Percentiles rank a stretch among this genome's conserved stretches.
These are phyloP conservation scores for Rhododendron henanense DNA, from an alignment of 148 eudicot genomes.

Conservation along the genomic window DNA sequence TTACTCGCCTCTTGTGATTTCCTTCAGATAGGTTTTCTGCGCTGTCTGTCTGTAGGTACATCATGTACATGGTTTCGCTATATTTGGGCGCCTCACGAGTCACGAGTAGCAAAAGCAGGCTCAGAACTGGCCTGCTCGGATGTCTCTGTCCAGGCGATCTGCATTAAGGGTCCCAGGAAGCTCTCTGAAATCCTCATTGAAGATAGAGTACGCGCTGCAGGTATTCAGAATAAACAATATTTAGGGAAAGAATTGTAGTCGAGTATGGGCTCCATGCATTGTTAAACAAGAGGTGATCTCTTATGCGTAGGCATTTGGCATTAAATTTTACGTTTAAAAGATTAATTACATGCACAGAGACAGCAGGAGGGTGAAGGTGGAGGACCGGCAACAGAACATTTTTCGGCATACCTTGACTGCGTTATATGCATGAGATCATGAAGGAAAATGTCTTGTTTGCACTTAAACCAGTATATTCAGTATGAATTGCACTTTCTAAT, in stretches of 20 bases:
- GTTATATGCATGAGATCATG: conserved; percentile 3
- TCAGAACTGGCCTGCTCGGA: conserved; percentile 88
- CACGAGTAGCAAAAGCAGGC: not conserved
- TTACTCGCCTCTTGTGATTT: not conserved
- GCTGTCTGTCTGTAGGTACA: conserved; percentile 1
- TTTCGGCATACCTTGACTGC: not conserved
- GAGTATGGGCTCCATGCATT: not conserved
- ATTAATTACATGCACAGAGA: not conserved
- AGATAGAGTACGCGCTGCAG: conserved; percentile 91
- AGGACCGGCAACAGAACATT: not conserved
- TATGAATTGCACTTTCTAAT: not conserved
- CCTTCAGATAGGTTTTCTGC: not conserved
- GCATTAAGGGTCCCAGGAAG: conserved; percentile 96
- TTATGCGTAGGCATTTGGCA: not conserved
- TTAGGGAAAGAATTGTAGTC: not conserved
- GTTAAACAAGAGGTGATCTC: not conserved
- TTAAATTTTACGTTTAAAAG: not conserved
- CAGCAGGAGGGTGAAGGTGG: not conserved
- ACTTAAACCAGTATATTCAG: not conserved
- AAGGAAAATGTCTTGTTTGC: not conserved
- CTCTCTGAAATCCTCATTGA: conserved; percentile 94
- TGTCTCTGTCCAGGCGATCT: conserved; percentile 87
- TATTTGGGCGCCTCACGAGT: not conserved
- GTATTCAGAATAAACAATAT: not conserved
- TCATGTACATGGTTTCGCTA: conserved; percentile 1